phyloP scores from a whole-genome alignment of 73 alveolate species.

The Blepharisma japonicum region DNA sequence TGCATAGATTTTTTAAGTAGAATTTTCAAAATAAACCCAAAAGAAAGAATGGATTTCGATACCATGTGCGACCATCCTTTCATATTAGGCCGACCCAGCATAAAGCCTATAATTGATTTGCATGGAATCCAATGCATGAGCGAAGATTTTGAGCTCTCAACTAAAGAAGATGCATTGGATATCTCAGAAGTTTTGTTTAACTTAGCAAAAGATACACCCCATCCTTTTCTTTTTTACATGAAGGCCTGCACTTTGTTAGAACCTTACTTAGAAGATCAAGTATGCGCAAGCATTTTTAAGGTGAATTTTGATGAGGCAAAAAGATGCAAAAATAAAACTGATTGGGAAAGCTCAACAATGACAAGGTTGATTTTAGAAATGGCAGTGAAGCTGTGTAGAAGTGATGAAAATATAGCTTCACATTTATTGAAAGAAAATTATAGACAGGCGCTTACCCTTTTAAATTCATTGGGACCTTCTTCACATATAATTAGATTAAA shows the following conservation, averaged over 20 bases:
- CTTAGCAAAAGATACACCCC: background rate
- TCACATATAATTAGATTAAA: background rate
- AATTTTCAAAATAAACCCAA: conserved; percentile 4
- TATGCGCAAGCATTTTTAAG: background rate
- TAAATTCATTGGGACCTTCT: conserved; percentile 9
- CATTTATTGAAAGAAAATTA: background rate
- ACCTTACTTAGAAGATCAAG: background rate
- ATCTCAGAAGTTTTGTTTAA: background rate
- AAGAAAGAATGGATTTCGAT: background rate
- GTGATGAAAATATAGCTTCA: background rate
- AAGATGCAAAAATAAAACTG: background rate
- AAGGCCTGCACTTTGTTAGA: background rate
- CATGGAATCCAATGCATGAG: background rate
- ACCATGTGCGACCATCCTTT: background rate
- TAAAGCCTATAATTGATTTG: background rate
- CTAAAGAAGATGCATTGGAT: background rate
- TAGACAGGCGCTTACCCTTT: background rate
- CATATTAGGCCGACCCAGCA: background rate
- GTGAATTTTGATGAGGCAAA: background rate
- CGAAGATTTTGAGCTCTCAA: background rate
- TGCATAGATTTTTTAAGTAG: background rate
- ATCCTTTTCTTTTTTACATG: background rate
- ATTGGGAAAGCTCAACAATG: background rate
- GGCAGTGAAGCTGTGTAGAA: background rate
- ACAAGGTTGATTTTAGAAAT: background rate